These are phyloP conservation scores for Parachlorella kessleri DNA, from an alignment of 139 green algal genomes.

Conservation along the genomic window DNA sequence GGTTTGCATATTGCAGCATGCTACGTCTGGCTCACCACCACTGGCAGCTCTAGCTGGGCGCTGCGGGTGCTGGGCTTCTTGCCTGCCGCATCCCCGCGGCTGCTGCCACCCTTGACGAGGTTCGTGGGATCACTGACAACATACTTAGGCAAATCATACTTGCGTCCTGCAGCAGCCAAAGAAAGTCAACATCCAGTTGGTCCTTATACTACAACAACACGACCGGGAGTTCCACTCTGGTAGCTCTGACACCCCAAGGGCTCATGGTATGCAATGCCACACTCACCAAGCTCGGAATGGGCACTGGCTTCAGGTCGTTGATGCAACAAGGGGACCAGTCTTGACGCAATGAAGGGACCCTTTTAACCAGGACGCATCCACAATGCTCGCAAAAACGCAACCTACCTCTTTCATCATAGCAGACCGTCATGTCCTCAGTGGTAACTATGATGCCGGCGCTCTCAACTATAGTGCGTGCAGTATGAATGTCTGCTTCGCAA, in stretches of 20 bases:
- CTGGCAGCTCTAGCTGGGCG: constrained; percentile 20
- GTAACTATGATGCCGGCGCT: constrained; percentile 82
- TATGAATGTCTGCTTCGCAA: constrained; percentile 61
- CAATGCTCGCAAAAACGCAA: no score
- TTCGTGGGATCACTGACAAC: constrained; percentile 61
- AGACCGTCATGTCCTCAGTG: constrained; percentile 70
- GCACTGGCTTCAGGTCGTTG: neutral
- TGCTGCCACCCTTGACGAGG: neutral
- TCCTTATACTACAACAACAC: neutral
- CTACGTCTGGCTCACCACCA: constrained; percentile 15
- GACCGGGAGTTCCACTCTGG: neutral
- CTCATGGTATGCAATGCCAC: no score
- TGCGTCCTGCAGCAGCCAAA: constrained; percentile 31
- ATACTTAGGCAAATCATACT: constrained; percentile 77
- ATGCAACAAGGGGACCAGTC: neutral
- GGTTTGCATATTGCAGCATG: no score
- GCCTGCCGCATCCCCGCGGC: neutral
- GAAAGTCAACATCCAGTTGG: neutral
- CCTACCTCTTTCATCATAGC: constrained; percentile 82
- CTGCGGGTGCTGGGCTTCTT: neutral
- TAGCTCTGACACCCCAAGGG: neutral
- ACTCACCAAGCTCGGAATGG: no score
- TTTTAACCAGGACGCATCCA: no score
- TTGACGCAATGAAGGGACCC: no score
- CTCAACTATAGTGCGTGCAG: constrained; percentile 70